Percentiles rank a stretch among this genome's conserved stretches.
These are phyloP conservation scores for Stephania yunnanensis DNA, from an alignment of 164 flowering plant species.

Conservation along the genomic window DNA sequence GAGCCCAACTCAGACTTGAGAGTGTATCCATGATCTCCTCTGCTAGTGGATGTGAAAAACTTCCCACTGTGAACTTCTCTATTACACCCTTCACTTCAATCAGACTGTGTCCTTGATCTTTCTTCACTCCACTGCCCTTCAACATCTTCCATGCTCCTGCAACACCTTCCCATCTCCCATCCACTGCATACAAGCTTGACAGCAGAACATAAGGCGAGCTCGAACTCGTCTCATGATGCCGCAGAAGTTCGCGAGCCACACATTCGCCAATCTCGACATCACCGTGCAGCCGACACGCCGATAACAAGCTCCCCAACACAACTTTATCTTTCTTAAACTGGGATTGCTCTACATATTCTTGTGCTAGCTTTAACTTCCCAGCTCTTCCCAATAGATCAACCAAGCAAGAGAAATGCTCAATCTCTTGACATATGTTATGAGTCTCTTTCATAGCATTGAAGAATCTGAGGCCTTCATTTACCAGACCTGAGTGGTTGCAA, in stretches of 20 bases:
- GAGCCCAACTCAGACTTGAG: slow-evolving; percentile 30
- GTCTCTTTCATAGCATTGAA: slow-evolving; percentile 46
- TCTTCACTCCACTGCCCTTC: slow-evolving; percentile 52
- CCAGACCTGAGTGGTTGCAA: slow-evolving; percentile 73
- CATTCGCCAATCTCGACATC: slow-evolving; percentile 44
- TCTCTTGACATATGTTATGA: slow-evolving; percentile 39
- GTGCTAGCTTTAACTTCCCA: slow-evolving; percentile 57
- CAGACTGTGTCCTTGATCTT: slow-evolving; percentile 57
- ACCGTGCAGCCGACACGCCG: slow-evolving; percentile 57
- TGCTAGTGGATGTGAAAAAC: slow-evolving; percentile 41
- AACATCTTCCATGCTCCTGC: slow-evolving; percentile 54
- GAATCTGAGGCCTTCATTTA: slow-evolving; percentile 39
- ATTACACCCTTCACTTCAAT: slow-evolving; percentile 46
- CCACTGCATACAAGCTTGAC: slow-evolving; percentile 63
- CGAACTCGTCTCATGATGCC: slow-evolving; percentile 28
- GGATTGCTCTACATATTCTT: slow-evolving; percentile 31
- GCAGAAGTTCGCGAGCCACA: slow-evolving; percentile 35
- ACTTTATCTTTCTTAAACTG: slow-evolving; percentile 40
- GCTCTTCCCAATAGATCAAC: slow-evolving; percentile 70
- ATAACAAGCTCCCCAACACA: slow-evolving; percentile 62
- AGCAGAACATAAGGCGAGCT: slow-evolving; percentile 67
- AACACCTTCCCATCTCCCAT: slow-evolving; percentile 54
- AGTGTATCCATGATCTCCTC: slow-evolving; percentile 36
- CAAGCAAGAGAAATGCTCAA: slow-evolving; percentile 66
- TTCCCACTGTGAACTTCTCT: slow-evolving; percentile 51